Base-by-base conservation (phyloP, 768 basidiomycete genomes). In the Tremella mesenterica region DNA sequence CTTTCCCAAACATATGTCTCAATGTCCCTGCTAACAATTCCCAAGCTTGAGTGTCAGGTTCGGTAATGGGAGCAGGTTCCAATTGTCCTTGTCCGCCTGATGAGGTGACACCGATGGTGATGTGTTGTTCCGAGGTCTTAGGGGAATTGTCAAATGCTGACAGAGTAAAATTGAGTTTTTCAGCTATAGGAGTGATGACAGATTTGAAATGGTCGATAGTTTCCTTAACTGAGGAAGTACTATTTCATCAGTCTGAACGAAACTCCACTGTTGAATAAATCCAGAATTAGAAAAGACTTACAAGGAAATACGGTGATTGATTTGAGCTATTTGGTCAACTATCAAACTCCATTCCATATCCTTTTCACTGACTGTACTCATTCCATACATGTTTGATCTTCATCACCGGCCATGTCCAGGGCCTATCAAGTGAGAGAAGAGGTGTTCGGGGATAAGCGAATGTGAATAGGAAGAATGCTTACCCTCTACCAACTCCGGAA, bases 401-500 rank as follows among this genome's bases (percentile, higher is more conserved):
- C n/a, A n/a, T n/a, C n/a, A n/a, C n/a, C n/a, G n/a, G n/a, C n/a
- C n/a, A n/a, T n/a, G n/a, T n/a, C n/a, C n/a, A n/a, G n/a, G n/a
- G n/a, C n/a, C n/a, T n/a, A n/a, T n/a, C n/a, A n/a, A n/a, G n/a
- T n/a, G n/a, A n/a, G n/a, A n/a, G n/a, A n/a, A n/a, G n/a, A n/a
- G n/a, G n/a, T n/a, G n/a, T n/a, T n/a, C n/a, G 33, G 34, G 51
- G 29, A 51, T 44, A 46, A 46, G n/a, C n/a, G n/a, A n/a, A n/a
- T 26, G 20, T 26, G 47, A 16, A 48, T 27, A 21, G 29, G n/a
- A 14, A 25, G 28, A 18, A 21, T 25, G 26, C 63, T 50, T 47
- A 64, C 64, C 64, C 10, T 61, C 55, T 16, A 60, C 63, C 23
- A 61, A 56, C 71, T 89, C 87, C 0, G 88, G 88, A 21, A 91